Evolutionary conservation across 352 stramenopile species (phyloP).

Genomic region (Pythium dissotocum): DNA sequence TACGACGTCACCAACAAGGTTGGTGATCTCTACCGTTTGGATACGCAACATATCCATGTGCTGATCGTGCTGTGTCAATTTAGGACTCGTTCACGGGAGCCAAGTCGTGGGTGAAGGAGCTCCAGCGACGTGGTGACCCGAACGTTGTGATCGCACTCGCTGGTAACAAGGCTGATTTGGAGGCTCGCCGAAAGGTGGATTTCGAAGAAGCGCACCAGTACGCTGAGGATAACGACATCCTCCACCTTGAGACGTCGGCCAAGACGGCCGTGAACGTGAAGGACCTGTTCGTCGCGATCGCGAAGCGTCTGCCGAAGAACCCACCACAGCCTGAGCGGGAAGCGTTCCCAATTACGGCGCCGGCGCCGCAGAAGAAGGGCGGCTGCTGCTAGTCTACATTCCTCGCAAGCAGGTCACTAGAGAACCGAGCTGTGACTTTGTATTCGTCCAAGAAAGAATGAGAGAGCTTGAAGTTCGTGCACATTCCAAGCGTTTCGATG

Average conservation of each 20-base stretch:
- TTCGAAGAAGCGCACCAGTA: conserved; percentile 98
- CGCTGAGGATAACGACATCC: conserved; percentile 97
- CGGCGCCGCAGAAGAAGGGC: conserved; percentile 75
- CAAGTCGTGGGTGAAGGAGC: conserved; percentile 99
- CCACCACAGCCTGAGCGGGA: conserved; percentile 78
- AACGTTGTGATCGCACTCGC: conserved; percentile 96
- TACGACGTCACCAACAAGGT: conserved; percentile 98
- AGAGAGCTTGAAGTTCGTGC: not conserved
- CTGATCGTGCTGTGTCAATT: conserved; percentile 2
- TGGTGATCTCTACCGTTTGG: not conserved
- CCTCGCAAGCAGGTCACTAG: conserved; percentile 12
- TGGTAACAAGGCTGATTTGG: conserved; percentile 99
- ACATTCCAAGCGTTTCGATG: not conserved
- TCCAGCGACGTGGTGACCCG: conserved; percentile 97
- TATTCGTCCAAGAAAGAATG: conserved; percentile 6
- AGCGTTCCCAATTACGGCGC: conserved; percentile 82
- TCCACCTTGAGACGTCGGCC: conserved; percentile 99
- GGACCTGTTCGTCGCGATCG: conserved; percentile 98
- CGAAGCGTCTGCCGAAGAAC: conserved; percentile 84
- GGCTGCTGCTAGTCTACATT: conserved; percentile 68
- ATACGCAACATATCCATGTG: not conserved
- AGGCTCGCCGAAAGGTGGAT: conserved; percentile 95
- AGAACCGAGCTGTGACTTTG: conserved; percentile 16
- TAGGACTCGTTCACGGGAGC: conserved; percentile 96
- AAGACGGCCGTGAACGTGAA: conserved; percentile 99